Evolutionary conservation across 768 basidiomycete genomes (phyloP).

Genomic region (Termitomyces sp.): DNA sequence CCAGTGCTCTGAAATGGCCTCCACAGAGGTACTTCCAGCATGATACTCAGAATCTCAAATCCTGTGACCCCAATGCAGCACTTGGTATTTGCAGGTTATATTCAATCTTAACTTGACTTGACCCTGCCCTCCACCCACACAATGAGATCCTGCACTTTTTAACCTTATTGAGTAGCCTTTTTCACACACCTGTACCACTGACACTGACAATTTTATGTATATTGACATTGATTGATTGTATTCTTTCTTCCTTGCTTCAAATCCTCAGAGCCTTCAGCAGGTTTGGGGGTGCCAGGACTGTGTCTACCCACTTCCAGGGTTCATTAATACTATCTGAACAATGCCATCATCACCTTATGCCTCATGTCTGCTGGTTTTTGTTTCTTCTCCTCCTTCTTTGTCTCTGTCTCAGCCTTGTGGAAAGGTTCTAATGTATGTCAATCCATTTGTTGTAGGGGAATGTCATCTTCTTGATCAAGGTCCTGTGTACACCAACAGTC

Average conservation of each 20-base stretch:
- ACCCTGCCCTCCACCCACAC: neutral
- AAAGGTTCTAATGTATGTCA: constrained; percentile 64
- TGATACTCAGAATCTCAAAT: too few relatives aligned
- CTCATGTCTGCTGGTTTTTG: constrained; percentile 51
- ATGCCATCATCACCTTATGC: constrained; percentile 13
- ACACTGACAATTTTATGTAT: neutral
- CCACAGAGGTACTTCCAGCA: too few relatives aligned
- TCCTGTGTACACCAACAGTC: constrained; percentile 48
- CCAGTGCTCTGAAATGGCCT: too few relatives aligned
- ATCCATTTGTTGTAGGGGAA: constrained; percentile 72
- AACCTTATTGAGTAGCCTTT: neutral
- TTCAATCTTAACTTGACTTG: too few relatives aligned
- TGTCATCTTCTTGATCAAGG: constrained; percentile 86
- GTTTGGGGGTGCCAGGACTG: neutral
- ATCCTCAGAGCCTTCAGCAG: neutral
- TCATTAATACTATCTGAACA: neutral
- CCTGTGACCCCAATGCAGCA: too few relatives aligned
- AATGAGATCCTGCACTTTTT: neutral
- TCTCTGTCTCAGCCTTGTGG: constrained; percentile 67
- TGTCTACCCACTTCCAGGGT: neutral
- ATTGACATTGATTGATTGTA: neutral
- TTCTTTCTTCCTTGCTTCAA: neutral
- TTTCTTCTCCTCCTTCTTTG: constrained; percentile 76
- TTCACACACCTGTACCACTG: neutral
- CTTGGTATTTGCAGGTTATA: too few relatives aligned